A percentile compares a stretch with the other conserved stretches of the same genome.
These are phyloP conservation scores for Hordeum marinum DNA, from an alignment of 176 grass and related monocot species.

Conservation along the genomic window DNA sequence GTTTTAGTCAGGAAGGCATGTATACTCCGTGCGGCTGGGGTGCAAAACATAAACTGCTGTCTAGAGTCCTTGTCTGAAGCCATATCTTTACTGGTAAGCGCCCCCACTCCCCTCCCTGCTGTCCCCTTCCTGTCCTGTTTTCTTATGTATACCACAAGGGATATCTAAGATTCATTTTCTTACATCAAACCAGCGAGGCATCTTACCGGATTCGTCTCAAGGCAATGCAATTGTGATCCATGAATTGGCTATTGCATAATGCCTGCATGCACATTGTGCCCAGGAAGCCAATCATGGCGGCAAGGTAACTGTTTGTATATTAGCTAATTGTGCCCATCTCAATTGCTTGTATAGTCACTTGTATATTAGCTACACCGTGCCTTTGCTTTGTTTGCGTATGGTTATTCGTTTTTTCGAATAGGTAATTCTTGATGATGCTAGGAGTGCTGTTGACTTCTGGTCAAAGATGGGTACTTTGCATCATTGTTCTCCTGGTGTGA, in stretches of 20 bases:
- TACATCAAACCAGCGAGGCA: conserved; percentile 33
- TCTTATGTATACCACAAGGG: not conserved
- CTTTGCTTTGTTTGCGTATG: conserved; percentile 22
- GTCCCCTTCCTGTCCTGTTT: not conserved
- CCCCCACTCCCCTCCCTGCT: not conserved
- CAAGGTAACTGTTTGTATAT: conserved; percentile 34
- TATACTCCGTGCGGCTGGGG: conserved; percentile 43
- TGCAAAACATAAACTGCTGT: conserved; percentile 41
- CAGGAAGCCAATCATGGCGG: conserved; percentile 61
- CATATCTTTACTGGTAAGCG: conserved; percentile 74
- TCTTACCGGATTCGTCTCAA: conserved; percentile 32
- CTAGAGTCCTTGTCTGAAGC: conserved; percentile 67
- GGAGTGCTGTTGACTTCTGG: conserved; percentile 42
- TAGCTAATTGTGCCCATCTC: too few species aligned
- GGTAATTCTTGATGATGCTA: conserved; percentile 50
- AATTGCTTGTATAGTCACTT: not conserved
- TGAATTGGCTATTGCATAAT: conserved; percentile 64
- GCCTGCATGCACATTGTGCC: conserved; percentile 72
- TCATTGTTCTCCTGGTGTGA: not conserved
- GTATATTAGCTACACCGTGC: not conserved
- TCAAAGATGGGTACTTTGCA: conserved; percentile 16
- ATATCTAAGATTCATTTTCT: conserved; percentile 19
- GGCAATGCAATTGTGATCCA: conserved; percentile 23
- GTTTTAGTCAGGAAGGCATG: conserved; percentile 65
- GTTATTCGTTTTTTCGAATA: conserved; percentile 33